phyloP scores from a whole-genome alignment of 1,139 yeast species.

The Geotrichum candidum region DNA sequence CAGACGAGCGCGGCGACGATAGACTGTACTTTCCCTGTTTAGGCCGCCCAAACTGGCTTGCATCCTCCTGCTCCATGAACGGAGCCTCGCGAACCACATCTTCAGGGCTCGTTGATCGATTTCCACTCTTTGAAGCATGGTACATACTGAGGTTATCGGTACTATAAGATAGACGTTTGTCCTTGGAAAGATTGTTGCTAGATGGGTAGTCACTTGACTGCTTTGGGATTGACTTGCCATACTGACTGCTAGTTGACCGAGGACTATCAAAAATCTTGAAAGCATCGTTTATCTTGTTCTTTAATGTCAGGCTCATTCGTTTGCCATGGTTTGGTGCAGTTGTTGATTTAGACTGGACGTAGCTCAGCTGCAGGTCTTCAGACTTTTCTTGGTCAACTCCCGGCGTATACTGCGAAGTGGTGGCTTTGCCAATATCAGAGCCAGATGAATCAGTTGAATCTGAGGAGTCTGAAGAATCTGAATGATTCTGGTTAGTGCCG shows the following conservation, averaged over 20 bases:
- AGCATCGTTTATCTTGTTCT: conserved; percentile 33
- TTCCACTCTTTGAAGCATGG: conserved; percentile 2
- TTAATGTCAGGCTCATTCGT: conserved; percentile 27
- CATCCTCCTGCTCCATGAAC: conserved; percentile 14
- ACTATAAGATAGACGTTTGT: conserved; percentile 21
- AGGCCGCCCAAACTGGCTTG: conserved; percentile 9
- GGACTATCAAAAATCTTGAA: conserved; percentile 25
- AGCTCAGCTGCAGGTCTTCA: conserved; percentile 2
- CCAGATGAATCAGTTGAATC: not conserved
- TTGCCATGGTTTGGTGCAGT: conserved; percentile 22
- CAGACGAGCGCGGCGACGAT: conserved; percentile 21
- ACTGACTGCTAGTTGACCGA: conserved; percentile 9
- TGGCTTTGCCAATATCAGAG: not conserved
- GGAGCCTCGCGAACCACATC: conserved; percentile 14
- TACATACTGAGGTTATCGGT: conserved; percentile 22
- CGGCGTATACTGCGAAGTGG: not conserved
- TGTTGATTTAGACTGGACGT: conserved; percentile 9
- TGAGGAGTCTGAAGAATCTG: too few relatives aligned
- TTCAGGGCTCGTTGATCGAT: conserved; percentile 2
- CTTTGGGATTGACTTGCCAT: not conserved
- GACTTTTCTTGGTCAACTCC: not conserved
- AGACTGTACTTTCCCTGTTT: conserved; percentile 18
- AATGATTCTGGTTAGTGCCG: conserved; percentile 5
- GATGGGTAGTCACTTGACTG: not conserved
- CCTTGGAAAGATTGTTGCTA: not conserved